Evolutionary conservation across 2,329 filamentous ascomycete species (phyloP).

Genomic region (Colletotrichum orchidophilum): DNA sequence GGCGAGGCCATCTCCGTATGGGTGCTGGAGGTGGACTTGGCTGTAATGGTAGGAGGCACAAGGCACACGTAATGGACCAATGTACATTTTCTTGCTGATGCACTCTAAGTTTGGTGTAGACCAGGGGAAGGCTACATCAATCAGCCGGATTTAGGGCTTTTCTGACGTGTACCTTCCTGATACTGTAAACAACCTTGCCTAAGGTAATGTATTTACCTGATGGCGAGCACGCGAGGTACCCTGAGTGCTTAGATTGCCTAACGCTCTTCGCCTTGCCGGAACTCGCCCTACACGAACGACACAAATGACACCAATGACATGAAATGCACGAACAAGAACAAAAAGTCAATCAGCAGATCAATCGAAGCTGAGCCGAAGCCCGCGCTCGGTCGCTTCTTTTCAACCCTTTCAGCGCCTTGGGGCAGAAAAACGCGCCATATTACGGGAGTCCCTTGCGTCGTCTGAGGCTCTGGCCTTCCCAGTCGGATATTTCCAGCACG

Average conservation of each 20-base stretch:
- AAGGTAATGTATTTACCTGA: too few species aligned
- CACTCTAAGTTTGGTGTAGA: not conserved
- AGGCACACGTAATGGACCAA: not conserved
- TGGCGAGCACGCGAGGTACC: not conserved
- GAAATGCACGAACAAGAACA: not conserved
- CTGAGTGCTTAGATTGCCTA: too few species aligned
- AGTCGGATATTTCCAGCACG: slow-evolving; percentile 10
- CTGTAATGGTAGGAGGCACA: not conserved
- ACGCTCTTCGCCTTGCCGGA: not conserved
- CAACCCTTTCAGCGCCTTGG: not conserved
- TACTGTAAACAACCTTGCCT: not conserved
- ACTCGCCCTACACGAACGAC: not conserved
- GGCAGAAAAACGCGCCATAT: slow-evolving; percentile 9
- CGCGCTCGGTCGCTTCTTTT: slow-evolving; percentile 3
- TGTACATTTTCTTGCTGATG: not conserved
- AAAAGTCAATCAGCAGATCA: slow-evolving; percentile 6
- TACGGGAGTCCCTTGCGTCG: slow-evolving; percentile 23
- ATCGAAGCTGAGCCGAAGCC: not conserved
- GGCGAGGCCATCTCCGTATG: not conserved
- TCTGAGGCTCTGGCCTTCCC: slow-evolving; percentile 27
- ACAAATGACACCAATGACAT: not conserved
- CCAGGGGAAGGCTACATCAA: not conserved
- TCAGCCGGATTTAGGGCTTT: not conserved
- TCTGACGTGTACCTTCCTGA: not conserved
- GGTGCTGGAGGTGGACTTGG: too few species aligned